phyloP scores from a whole-genome alignment of 2,329 filamentous ascomycete species.

The Lachnellula occidentalis region DNA sequence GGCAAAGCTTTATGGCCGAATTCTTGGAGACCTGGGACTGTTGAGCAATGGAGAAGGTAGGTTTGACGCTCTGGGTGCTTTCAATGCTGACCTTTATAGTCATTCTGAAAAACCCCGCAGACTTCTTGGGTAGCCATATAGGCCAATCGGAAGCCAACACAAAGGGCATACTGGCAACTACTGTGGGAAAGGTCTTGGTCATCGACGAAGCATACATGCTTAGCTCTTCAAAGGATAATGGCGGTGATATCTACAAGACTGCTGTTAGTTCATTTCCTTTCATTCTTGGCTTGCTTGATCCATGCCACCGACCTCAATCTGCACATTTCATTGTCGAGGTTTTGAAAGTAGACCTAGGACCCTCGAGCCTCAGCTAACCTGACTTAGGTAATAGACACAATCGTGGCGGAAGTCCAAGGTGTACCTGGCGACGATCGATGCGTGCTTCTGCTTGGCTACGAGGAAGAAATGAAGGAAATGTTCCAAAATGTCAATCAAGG shows the following conservation, averaged over 20 bases:
- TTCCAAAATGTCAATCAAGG: slow-evolving; percentile 70
- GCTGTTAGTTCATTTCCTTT: slow-evolving; percentile 49
- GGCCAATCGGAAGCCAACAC: slow-evolving; percentile 67
- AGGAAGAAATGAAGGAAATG: slow-evolving; percentile 65
- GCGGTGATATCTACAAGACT: slow-evolving; percentile 48
- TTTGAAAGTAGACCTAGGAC: too few species aligned
- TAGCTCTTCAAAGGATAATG: slow-evolving; percentile 35
- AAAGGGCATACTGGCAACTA: slow-evolving; percentile 62
- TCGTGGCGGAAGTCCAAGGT: slow-evolving; percentile 70
- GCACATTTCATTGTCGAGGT: too few species aligned
- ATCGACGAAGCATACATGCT: slow-evolving; percentile 78
- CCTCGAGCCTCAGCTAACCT: too few species aligned
- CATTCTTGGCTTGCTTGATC: too few species aligned
- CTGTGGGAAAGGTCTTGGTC: slow-evolving; percentile 67
- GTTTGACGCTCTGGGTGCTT: slow-evolving; percentile 8
- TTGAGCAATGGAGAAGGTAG: slow-evolving; percentile 63
- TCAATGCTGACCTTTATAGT: slow-evolving; percentile 38
- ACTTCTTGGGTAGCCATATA: slow-evolving; percentile 61
- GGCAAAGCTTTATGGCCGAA: slow-evolving; percentile 64
- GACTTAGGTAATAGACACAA: slow-evolving; percentile 57
- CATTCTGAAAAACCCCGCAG: slow-evolving; percentile 64
- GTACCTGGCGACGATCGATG: slow-evolving; percentile 66
- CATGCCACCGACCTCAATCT: too few species aligned
- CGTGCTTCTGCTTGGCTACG: slow-evolving; percentile 66
- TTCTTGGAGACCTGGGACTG: slow-evolving; percentile 62